A percentile compares a stretch with the other conserved stretches of the same genome.
phyloP scores from a whole-genome alignment of 352 stramenopile species.

The Stephanocyclus meneghinianus region DNA sequence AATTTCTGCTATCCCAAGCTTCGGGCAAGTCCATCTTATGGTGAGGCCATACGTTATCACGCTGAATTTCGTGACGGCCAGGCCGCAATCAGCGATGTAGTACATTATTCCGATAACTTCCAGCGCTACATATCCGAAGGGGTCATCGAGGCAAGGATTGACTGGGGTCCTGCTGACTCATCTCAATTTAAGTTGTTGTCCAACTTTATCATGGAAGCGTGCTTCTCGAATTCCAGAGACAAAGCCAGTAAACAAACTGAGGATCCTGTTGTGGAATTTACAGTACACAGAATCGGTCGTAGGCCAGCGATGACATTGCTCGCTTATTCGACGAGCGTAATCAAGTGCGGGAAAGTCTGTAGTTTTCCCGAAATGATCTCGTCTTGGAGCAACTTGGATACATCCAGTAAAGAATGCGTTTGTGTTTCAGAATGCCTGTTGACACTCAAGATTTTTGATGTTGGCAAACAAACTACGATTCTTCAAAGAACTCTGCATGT shows the following conservation, averaged over 20 bases:
- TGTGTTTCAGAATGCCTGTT: constrained; percentile 20
- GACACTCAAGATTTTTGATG: background rate
- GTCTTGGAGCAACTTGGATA: background rate
- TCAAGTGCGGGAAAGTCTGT: background rate
- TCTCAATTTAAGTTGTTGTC: background rate
- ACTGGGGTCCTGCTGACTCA: background rate
- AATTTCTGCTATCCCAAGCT: constrained; percentile 33
- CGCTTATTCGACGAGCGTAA: constrained; percentile 11
- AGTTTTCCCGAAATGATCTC: background rate
- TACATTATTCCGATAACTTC: background rate
- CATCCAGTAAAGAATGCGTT: background rate
- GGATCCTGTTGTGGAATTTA: constrained; percentile 2
- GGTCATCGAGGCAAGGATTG: background rate
- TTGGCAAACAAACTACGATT: background rate
- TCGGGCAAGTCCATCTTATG: constrained; percentile 5
- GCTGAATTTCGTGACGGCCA: constrained; percentile 9
- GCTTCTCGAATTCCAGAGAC: background rate
- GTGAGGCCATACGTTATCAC: constrained; percentile 24
- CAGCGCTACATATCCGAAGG: constrained; percentile 6
- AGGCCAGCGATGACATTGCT: constrained; percentile 26
- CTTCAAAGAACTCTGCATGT: constrained; percentile 16
- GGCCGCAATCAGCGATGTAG: background rate
- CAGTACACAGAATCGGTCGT: constrained; percentile 15
- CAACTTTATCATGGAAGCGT: background rate
- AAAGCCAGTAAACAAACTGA: background rate